These are phyloP conservation scores for Hypoxylon sp. DNA, from an alignment of 2,329 filamentous ascomycete species.

Conservation along the genomic window DNA sequence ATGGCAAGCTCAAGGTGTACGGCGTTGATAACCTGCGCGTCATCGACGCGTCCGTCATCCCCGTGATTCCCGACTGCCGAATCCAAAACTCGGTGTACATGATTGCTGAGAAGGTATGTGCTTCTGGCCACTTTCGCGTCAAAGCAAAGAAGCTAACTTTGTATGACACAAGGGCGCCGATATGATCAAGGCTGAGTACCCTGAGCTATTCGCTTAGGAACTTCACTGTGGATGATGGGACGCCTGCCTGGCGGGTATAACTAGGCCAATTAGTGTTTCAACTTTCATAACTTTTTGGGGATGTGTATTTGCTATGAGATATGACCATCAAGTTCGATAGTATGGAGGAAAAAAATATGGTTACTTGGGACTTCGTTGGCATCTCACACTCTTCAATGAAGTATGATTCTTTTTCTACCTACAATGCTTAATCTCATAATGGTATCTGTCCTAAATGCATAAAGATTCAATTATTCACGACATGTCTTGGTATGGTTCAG, in stretches of 20 bases:
- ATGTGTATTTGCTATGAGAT: neutral
- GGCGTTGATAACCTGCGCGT: constrained; percentile 66
- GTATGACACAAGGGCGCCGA: constrained; percentile 54
- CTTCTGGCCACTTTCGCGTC: neutral
- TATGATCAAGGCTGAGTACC: constrained; percentile 59
- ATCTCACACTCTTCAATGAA: neutral
- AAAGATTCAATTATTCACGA: no score
- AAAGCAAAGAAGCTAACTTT: constrained; percentile 21
- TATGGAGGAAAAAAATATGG: neutral
- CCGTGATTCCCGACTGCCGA: constrained; percentile 67
- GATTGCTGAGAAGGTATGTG: constrained; percentile 65
- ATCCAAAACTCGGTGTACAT: constrained; percentile 73
- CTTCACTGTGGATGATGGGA: neutral
- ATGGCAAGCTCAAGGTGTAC: constrained; percentile 64
- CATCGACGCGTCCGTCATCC: constrained; percentile 68
- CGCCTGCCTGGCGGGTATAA: neutral
- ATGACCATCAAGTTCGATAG: neutral
- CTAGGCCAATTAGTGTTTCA: neutral
- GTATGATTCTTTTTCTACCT: neutral
- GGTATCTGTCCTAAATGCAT: neutral
- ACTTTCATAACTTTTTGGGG: neutral
- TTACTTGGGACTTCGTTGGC: neutral
- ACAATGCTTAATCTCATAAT: neutral
- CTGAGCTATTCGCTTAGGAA: constrained; percentile 47
- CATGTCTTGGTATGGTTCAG: no score